Conservation (phyloP, 116 monocot species). For the Zostera marina region DNA sequence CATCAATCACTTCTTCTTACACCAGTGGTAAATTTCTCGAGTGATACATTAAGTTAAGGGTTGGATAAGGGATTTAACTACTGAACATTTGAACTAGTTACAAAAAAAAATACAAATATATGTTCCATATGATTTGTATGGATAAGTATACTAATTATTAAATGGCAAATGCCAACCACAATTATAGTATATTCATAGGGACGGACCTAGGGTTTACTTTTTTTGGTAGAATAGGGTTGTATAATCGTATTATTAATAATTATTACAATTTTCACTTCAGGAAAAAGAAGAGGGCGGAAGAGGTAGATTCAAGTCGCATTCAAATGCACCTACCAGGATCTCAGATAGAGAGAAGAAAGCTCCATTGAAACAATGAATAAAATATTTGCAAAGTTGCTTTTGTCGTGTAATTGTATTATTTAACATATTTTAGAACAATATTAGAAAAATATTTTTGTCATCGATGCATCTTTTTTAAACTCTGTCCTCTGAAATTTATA, state of each 20-base stretch:
- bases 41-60: too few species aligned
- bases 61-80: too few species aligned
- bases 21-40: neutral
- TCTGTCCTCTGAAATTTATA: too few species aligned
- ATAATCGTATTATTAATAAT: too few species aligned
- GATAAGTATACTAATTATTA: too few species aligned
- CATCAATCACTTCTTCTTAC: neutral
- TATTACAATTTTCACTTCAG: constrained; percentile 15
- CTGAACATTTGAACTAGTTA: too few species aligned
- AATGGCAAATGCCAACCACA: too few species aligned
- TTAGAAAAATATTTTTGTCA: neutral
- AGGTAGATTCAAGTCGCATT: constrained; percentile 95
- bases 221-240: too few species aligned
- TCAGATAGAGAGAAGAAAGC: constrained; percentile 98
- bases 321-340: constrained; percentile 67
- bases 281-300: constrained; percentile 78
- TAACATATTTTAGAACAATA: neutral
- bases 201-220: too few species aligned
- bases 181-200: too few species aligned
- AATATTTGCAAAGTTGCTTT: neutral
- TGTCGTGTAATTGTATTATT: neutral
- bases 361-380: constrained; percentile 63
- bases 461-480: neutral
- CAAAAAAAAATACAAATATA: too few species aligned
- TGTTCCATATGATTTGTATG: too few species aligned